Evolutionary conservation across 2,329 filamentous ascomycete genomes (phyloP).

Genomic region (Apiospora kogelbergensis): DNA sequence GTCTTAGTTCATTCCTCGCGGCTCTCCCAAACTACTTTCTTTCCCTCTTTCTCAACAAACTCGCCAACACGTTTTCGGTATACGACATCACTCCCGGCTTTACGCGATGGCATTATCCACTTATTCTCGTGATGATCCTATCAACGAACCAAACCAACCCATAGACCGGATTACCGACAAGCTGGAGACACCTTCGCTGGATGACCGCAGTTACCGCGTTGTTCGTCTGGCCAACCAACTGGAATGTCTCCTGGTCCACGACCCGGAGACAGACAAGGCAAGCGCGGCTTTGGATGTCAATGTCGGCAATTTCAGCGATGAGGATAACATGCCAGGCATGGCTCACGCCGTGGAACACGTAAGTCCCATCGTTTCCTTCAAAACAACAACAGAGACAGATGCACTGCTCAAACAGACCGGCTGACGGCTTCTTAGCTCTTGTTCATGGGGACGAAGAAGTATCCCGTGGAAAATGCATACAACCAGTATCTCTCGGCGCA

Average conservation of each 20-base stretch:
- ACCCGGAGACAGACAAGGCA: slow-evolving; percentile 93
- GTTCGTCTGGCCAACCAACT: slow-evolving; percentile 82
- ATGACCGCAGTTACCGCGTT: slow-evolving; percentile 85
- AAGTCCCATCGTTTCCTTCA: not conserved
- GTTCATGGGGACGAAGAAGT: slow-evolving; percentile 99
- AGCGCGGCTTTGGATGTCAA: slow-evolving; percentile 94
- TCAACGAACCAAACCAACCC: slow-evolving; percentile 30
- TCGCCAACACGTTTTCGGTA: not conserved
- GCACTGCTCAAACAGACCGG: not conserved
- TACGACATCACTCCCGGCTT: not conserved
- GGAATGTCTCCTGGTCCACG: slow-evolving; percentile 89
- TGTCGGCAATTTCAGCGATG: slow-evolving; percentile 84
- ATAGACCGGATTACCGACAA: slow-evolving; percentile 36
- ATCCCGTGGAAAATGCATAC: slow-evolving; percentile 93
- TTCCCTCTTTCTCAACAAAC: slow-evolving; percentile 63
- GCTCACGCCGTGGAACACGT: slow-evolving; percentile 91
- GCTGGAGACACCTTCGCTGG: slow-evolving; percentile 41
- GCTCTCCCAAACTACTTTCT: too few species aligned
- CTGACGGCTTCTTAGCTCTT: slow-evolving; percentile 58
- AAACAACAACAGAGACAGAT: too few species aligned
- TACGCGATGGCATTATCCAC: slow-evolving; percentile 12
- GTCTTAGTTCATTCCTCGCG: too few species aligned
- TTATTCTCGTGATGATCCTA: slow-evolving; percentile 24
- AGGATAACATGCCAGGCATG: slow-evolving; percentile 87
- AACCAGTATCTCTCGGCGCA: slow-evolving; percentile 88